Percentiles rank a stretch among this genome's conserved stretches.
Evolutionary conservation across 768 basidiomycete genomes (phyloP).

Genomic region (Leccinum truebloodii): DNA sequence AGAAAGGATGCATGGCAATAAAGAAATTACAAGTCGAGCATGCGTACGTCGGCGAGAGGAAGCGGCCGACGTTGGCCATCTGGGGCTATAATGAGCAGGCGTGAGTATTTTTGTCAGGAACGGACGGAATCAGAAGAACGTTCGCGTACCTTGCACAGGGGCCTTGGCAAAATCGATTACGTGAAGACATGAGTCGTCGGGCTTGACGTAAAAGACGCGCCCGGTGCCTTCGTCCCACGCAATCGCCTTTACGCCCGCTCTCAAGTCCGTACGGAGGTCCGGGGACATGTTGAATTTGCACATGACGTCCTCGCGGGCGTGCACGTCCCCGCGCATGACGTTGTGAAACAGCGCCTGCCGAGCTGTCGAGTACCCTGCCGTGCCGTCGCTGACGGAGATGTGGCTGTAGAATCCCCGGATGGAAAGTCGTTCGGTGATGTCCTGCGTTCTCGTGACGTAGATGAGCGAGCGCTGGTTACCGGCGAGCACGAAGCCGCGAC

Average conservation of each 20-base stretch:
- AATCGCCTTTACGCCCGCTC: constrained; percentile 46
- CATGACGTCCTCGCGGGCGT: constrained; percentile 21
- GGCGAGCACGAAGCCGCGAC: constrained; percentile 33
- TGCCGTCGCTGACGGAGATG: constrained; percentile 38
- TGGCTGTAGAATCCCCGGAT: constrained; percentile 36
- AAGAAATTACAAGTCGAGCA: constrained; percentile 30
- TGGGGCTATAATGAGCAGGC: constrained; percentile 20
- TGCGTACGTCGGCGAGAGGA: constrained; percentile 32
- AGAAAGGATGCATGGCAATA: not conserved
- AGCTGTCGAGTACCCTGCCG: constrained; percentile 22
- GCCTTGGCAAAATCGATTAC: constrained; percentile 51
- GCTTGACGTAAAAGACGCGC: constrained; percentile 53
- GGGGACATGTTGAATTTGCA: constrained; percentile 26
- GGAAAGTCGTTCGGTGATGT: constrained; percentile 28
- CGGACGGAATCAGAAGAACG: not conserved
- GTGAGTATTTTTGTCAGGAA: not conserved
- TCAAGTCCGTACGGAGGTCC: constrained; percentile 20
- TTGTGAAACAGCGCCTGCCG: constrained; percentile 23
- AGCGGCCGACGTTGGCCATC: constrained; percentile 34
- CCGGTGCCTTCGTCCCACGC: constrained; percentile 70
- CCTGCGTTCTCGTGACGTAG: constrained; percentile 28
- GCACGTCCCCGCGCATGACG: constrained; percentile 21
- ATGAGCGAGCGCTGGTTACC: constrained; percentile 36
- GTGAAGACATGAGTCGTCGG: constrained; percentile 40
- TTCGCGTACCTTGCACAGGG: constrained; percentile 32